These are phyloP conservation scores for Lactifluus pinguis DNA, from an alignment of 768 basidiomycete genomes.

Conservation along the genomic window DNA sequence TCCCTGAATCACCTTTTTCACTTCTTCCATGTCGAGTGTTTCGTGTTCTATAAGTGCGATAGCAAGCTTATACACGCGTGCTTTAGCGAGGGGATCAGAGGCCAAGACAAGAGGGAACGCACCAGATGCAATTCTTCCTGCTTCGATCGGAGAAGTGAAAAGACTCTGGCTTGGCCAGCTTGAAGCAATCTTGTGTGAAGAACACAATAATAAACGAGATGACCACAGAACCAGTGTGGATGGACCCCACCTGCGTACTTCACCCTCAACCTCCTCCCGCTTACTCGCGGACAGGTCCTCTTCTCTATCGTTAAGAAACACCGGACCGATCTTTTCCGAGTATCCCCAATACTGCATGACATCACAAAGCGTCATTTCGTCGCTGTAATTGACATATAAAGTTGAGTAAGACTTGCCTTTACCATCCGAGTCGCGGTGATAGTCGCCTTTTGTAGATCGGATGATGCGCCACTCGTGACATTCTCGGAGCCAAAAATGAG, in stretches of 20 bases:
- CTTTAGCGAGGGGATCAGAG: neutral
- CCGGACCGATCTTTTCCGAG: constrained; percentile 71
- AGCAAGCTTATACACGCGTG: constrained; percentile 52
- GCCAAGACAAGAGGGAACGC: constrained; percentile 20
- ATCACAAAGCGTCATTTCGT: neutral
- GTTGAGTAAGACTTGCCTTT: constrained; percentile 44
- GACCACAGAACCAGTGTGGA: neutral
- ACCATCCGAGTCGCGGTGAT: constrained; percentile 79
- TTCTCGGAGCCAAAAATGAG: constrained; percentile 81
- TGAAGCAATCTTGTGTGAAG: constrained; percentile 26
- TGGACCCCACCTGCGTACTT: constrained; percentile 59
- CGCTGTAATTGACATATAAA: neutral
- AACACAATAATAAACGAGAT: neutral
- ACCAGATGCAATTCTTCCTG: constrained; percentile 72
- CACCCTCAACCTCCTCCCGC: constrained; percentile 79
- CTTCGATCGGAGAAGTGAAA: constrained; percentile 50
- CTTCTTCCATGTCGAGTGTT: constrained; percentile 82
- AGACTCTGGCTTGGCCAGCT: constrained; percentile 59
- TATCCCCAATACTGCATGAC: constrained; percentile 60
- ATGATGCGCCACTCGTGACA: constrained; percentile 86
- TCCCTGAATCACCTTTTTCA: constrained; percentile 75
- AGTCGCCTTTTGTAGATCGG: constrained; percentile 78
- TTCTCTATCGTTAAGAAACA: constrained; percentile 68
- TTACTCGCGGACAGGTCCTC: constrained; percentile 64
- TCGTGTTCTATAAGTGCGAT: constrained; percentile 91